phyloP scores from a whole-genome alignment of 2,329 filamentous ascomycete genomes.

The Orbilia javanica region DNA sequence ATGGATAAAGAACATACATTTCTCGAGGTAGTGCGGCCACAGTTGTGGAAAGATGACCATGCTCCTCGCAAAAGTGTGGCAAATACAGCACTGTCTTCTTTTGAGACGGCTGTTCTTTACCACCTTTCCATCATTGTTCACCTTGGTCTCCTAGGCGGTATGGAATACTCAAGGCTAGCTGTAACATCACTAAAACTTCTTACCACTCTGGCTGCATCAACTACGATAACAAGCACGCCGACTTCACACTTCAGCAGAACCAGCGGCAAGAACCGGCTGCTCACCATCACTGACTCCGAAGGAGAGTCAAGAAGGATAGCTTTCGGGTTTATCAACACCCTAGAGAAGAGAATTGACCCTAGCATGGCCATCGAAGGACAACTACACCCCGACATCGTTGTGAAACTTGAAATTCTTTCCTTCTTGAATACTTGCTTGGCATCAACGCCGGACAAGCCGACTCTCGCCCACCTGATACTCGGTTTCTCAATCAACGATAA shows the following conservation, averaged over 20 bases:
- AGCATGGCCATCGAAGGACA: constrained; percentile 36
- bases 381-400: constrained; percentile 65
- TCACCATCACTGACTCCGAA: constrained; percentile 86
- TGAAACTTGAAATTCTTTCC: constrained; percentile 86
- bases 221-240: constrained; percentile 76
- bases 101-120: constrained; percentile 90
- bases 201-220: constrained; percentile 86
- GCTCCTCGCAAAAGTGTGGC: constrained; percentile 74
- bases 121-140: constrained; percentile 83
- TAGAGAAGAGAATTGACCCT: constrained; percentile 57
- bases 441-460: constrained; percentile 80
- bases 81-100: constrained; percentile 83
- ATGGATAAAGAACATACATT: constrained; percentile 92
- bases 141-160: constrained; percentile 86
- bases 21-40: constrained; percentile 84
- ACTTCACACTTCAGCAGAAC: constrained; percentile 74
- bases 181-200: constrained; percentile 84
- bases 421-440: constrained; percentile 85
- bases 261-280: constrained; percentile 81
- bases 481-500: constrained; percentile 78
- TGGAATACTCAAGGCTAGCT: constrained; percentile 83
- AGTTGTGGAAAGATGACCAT: constrained; percentile 76
- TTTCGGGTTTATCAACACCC: constrained; percentile 62
- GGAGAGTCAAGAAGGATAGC: constrained; percentile 84
- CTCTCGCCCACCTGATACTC: constrained; percentile 88